Base-by-base conservation (phyloP, 345 rosid species). In the Moricandia arvensis region DNA sequence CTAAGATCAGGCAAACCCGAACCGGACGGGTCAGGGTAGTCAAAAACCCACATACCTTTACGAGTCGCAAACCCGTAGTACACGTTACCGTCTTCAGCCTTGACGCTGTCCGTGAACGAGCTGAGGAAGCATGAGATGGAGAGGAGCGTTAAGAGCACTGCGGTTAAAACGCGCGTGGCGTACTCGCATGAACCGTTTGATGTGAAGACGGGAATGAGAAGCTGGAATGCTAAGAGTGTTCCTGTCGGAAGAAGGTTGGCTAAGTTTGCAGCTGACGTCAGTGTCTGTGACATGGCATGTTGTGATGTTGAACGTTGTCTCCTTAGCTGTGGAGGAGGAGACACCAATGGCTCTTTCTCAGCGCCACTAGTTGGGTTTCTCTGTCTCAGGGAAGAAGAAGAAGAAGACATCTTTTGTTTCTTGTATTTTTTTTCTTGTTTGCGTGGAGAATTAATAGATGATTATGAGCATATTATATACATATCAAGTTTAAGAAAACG, bases 171-270 rank as follows among this genome's bases (percentile, higher is more conserved):
- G 11, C 88, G 86, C 0, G 96, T 90, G 54, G 86, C 75, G 27
- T 85, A 16, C 69, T 95, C 97, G 70, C 99, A 95, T 0, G 85
- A 69, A 7, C 97, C 99, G 78, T 88, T 89, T 76, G 82, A 85
- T 80, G 97, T 91, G 84, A 95, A 95, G 67, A 81, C 62, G 0
- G 99, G 97, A 1, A 85, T 84, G 34, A 95, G 90, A 16, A 95
- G 82, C 82, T 88, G 92, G 81, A 95, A 92, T 11, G 99, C 97
- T 29, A 92, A 31, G 16, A 95, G 86, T 9, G 97, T 91, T 8
- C 99, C 97, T 4, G 99, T 95, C 0, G 99, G 97, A 57, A 95
- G 97, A 72, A 95, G 97, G 77, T 95, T 90, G 5, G 99, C 92
- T 9, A 95, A 83, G 83, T 89, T 89, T 3, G 99, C 97, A 9